A percentile compares a stretch with the other conserved stretches of the same genome.
These are phyloP conservation scores for Apiospora marii DNA, from an alignment of 2,329 filamentous ascomycete species.

Conservation along the genomic window DNA sequence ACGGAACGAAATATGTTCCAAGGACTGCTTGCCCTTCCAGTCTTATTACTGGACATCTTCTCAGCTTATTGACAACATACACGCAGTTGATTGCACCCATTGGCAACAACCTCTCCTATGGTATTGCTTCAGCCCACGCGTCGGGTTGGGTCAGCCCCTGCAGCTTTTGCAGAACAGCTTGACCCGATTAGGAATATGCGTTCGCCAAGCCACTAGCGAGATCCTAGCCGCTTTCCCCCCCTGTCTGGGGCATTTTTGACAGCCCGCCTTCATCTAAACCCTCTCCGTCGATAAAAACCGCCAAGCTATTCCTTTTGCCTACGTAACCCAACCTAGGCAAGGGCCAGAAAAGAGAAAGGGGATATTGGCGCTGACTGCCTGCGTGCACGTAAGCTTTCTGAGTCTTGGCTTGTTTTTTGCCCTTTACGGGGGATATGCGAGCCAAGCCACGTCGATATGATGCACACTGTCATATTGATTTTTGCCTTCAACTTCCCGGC, in stretches of 20 bases:
- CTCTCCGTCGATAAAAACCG: not conserved
- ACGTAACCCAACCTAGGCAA: not conserved
- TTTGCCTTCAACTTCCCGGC: not conserved
- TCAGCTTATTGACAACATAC: too few species aligned
- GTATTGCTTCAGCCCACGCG: not conserved
- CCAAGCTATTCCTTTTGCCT: not conserved
- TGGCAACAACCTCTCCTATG: not conserved
- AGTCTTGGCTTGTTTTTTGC: not conserved
- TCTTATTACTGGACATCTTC: not conserved
- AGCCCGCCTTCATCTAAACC: not conserved
- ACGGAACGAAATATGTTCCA: not conserved
- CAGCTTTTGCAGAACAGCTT: not conserved
- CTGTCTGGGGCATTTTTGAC: not conserved
- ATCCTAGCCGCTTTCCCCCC: not conserved
- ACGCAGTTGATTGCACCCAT: not conserved
- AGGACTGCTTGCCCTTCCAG: not conserved
- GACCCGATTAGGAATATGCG: constrained; percentile 16
- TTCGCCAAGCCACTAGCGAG: constrained; percentile 24
- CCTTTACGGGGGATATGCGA: not conserved
- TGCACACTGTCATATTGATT: not conserved
- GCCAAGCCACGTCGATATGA: not conserved
- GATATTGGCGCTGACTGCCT: not conserved
- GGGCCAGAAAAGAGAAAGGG: not conserved
- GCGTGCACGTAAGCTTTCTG: not conserved
- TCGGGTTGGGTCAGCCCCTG: not conserved